Conservation (phyloP, 1,284 basidiomycete species). For the Trichosporon ovoides region DNA sequence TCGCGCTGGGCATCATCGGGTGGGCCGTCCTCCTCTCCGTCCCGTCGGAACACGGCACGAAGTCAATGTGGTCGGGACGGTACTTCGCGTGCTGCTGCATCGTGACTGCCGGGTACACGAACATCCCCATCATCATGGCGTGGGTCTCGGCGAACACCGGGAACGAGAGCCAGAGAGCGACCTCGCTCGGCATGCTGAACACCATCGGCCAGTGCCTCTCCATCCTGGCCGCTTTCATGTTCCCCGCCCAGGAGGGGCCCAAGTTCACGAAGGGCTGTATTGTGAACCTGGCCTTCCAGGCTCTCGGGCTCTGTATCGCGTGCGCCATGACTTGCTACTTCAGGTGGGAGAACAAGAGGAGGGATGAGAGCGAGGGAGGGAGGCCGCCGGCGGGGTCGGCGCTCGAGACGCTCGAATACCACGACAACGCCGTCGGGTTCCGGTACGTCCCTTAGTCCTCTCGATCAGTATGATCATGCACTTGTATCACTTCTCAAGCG, state of each 20-base stretch:
- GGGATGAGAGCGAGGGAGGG: constrained; percentile 49
- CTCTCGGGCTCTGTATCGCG: constrained; percentile 44
- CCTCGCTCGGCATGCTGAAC: constrained; percentile 51
- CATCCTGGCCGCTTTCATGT: constrained; percentile 49
- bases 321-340: constrained; percentile 46
- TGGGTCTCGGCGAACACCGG: constrained; percentile 26
- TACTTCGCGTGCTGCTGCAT: constrained; percentile 50
- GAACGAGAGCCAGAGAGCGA: constrained; percentile 46
- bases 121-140: constrained; percentile 43
- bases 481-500: not conserved
- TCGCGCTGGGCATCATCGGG: constrained; percentile 46
- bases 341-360: constrained; percentile 45
- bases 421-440: constrained; percentile 21
- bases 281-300: constrained; percentile 50
- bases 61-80: constrained; percentile 35
- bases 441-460: constrained; percentile 9
- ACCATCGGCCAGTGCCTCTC: constrained; percentile 50
- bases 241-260: constrained; percentile 48
- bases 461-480: not conserved
- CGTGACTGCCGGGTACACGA: constrained; percentile 46
- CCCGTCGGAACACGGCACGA: constrained; percentile 25
- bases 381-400: constrained; percentile 26
- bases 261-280: constrained; percentile 46
- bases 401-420: constrained; percentile 16
- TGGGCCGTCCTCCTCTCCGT: constrained; percentile 48